Conservation (phyloP, 768 basidiomycete species). For the Chalciporus pseudorubinellus region DNA sequence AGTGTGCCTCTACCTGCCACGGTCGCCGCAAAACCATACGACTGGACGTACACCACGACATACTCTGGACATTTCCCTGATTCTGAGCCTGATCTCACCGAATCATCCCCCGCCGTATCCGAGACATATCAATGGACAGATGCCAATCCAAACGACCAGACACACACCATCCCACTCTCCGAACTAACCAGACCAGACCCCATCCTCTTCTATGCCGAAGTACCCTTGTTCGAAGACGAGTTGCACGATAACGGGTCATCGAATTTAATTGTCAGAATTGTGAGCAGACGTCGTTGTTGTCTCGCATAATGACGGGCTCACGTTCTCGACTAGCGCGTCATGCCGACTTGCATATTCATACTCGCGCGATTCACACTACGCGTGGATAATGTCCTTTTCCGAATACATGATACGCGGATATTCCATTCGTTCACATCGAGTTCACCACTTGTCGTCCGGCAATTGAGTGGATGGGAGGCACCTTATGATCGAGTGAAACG, state of each 20-base stretch:
- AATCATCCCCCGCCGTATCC: too few relatives aligned
- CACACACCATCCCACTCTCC: constrained; percentile 75
- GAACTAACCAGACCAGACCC: constrained; percentile 89
- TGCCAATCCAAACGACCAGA: constrained; percentile 53
- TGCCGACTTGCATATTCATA: constrained; percentile 93
- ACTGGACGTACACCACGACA: constrained; percentile 96
- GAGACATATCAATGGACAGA: constrained; percentile 43
- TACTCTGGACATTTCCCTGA: constrained; percentile 61
- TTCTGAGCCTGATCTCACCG: neutral
- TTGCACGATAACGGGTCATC: constrained; percentile 96
- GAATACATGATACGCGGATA: constrained; percentile 83
- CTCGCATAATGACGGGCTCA: neutral
- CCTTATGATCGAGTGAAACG: constrained; percentile 77
- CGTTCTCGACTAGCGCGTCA: constrained; percentile 69
- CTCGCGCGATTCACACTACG: constrained; percentile 89
- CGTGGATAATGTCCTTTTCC: constrained; percentile 93
- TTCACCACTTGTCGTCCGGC: constrained; percentile 67
- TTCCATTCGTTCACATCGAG: constrained; percentile 76
- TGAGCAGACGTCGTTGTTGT: constrained; percentile 40
- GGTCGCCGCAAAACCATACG: constrained; percentile 80
- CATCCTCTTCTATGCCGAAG: constrained; percentile 96
- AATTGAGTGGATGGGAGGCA: constrained; percentile 89
- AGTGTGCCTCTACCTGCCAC: constrained; percentile 66
- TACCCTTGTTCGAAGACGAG: constrained; percentile 94
- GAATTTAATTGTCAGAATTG: constrained; percentile 78